Conservation (phyloP, 2,329 filamentous ascomycete species). For the Alternaria novae-zelandiae region DNA sequence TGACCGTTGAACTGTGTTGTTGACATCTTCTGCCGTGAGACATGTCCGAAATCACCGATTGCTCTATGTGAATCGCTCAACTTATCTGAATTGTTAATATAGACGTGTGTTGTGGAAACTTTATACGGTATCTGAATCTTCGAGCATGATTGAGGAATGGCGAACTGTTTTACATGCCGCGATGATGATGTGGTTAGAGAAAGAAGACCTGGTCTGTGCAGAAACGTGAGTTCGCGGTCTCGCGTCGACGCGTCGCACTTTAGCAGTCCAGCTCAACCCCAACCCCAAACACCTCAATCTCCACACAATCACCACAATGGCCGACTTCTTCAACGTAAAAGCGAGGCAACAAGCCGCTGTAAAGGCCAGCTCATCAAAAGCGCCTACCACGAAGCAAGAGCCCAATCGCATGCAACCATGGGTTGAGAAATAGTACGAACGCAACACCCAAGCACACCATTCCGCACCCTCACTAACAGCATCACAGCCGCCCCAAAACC, state of each 20-base stretch:
- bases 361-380: slow-evolving; percentile 73
- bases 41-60: not conserved
- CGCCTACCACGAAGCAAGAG: slow-evolving; percentile 66
- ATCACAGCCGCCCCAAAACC: slow-evolving; percentile 81
- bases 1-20: not conserved
- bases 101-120: not conserved
- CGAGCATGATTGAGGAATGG: not conserved
- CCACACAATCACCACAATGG: slow-evolving; percentile 61
- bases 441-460: not conserved
- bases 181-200: slow-evolving; percentile 21
- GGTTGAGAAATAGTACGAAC: slow-evolving; percentile 94
- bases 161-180: not conserved
- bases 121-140: not conserved
- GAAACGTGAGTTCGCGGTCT: slow-evolving; percentile 41
- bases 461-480: slow-evolving; percentile 16
- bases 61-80: not conserved
- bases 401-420: slow-evolving; percentile 79
- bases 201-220: slow-evolving; percentile 21
- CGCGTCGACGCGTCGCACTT: slow-evolving; percentile 43
- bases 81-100: not conserved
- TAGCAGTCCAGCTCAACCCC: slow-evolving; percentile 21
- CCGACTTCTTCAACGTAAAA: slow-evolving; percentile 95
- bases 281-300: slow-evolving; percentile 7
- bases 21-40: not conserved
- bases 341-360: slow-evolving; percentile 77